Base-by-base conservation (phyloP, 371 early-diverging fungal species). In the Apophysomyces trapeziformis region DNA sequence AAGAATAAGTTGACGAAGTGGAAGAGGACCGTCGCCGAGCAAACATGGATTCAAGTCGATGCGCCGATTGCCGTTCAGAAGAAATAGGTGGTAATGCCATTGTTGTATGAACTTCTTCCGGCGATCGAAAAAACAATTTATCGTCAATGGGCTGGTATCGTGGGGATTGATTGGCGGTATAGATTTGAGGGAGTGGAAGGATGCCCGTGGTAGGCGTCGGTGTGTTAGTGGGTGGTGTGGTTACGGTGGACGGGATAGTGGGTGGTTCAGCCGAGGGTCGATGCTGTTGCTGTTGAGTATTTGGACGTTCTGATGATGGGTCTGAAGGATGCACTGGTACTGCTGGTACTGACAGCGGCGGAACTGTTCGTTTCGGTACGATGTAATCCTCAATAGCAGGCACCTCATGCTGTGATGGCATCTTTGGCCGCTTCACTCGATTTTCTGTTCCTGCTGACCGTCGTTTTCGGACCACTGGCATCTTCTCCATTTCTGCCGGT, bases 361-460 rank as follows among this genome's bases (percentile, higher is more conserved):
- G 11, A 18, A 43, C 38, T 32, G 60, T 38, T 35, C 69, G 62
- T 32, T 61, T 64, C 6, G 69, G 69, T 37, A 68, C 38, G 61
- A 68, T 68, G 45, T 68, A 68, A 57, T 68, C 69, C 60, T 68
- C 69, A 7, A 68, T 68, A 38, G 69, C 58, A 38, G 69, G 69
- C 7, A 68, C 69, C 36, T 60, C 61, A 4, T 50, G 54, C 1
- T 50, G 54, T 50, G 32, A 1, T 9, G 54, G 21, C 21, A 21
- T 21, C 54, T 50, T 50, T 50, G 54, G 32, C 5, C 54, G 54
- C 21, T 50, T 38, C 56, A 56, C 18, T 60, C 60, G 18, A 50
- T 62, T 36, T 63, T 39, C 39, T 50, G 54, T 9, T 7, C 16
- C 54, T 21, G 54, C 54, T 26, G 54, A 50, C 54, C 54, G 54